phyloP scores from a whole-genome alignment of 306 rosid species.

The Lathyrus aphaca region DNA sequence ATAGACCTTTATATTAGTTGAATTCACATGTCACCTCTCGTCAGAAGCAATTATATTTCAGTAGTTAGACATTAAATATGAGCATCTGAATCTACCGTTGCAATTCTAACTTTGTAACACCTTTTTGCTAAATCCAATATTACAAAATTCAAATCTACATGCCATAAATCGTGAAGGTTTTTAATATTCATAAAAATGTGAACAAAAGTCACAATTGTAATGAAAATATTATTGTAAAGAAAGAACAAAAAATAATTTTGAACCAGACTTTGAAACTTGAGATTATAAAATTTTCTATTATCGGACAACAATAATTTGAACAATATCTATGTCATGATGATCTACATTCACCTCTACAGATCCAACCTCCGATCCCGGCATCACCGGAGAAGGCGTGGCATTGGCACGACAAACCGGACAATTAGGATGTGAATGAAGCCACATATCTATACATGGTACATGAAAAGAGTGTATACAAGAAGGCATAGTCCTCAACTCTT shows the following conservation, averaged over 20 bases:
- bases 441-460: conserved; percentile 60
- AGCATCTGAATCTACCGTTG: background rate
- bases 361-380: background rate
- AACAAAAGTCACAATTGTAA: background rate
- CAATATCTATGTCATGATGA: conserved; percentile 16
- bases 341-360: background rate
- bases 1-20: background rate
- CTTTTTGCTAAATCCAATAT: background rate
- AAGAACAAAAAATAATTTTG: background rate
- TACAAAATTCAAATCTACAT: background rate
- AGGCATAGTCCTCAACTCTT: conserved; percentile 58
- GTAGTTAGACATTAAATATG: background rate
- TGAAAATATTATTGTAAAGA: background rate
- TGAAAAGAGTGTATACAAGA: conserved; percentile 69
- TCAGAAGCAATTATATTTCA: background rate
- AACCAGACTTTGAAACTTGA: no score
- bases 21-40: background rate
- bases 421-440: conserved; percentile 57
- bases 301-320: background rate
- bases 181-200: background rate
- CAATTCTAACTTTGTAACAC: background rate
- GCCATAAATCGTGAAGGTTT: background rate
- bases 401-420: conserved; percentile 63
- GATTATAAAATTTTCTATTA: no score
- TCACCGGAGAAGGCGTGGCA: conserved; percentile 34